Evolutionary conservation across 768 basidiomycete genomes (phyloP), one percentile per base, ranked within the genome.

Genomic region (Auricularia auricula-judae): DNA sequence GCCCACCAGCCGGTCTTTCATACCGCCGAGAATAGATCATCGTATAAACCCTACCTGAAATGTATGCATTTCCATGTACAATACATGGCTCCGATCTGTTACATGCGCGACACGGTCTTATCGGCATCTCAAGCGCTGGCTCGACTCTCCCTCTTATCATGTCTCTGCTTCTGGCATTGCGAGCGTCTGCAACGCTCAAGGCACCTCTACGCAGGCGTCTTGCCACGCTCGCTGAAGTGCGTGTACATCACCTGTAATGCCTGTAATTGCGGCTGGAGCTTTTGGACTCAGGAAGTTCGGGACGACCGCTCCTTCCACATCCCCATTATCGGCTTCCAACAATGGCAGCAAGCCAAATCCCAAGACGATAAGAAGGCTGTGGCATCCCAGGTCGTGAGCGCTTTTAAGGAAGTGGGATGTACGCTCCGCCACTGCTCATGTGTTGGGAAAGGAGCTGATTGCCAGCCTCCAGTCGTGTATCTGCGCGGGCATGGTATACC

Each of bases 281-380:
- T 36, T 18, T 4, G 51, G 39, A 21, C 47, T 53, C 34, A 68
- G 76, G 75, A 74, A 21, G 72, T 72, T 42, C 74, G 72, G 29
- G 74, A 76, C 18, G 75, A 77, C 51, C 69, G 72, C 43, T 75
- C 75, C 4, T 86, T 88, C 70, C 76, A 76, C 39, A 91, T 93
- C 63, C 92, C 92, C 34, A 76, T 92, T 35, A 84, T 93, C 69
- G 84, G 92, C 76, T 92, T 94, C 68, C 78, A 82, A 68, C 85
- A 82, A 64, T 91, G 87, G 71, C 79, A 81, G 63, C 70, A 76
- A 23, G 79, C 84, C 1, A 70, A 75, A n/a, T 80, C 84, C 0
- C 61, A 70, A 1, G 74, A 76, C 14, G 86, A 89, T 70, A 88
- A 84, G 75, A 80, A 82, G 65, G 71, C 78, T 4, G 82, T 85